Evolutionary conservation across 2,329 filamentous ascomycete species (phyloP), one percentile per base, ranked within the genome.

Genomic region (Trichophyton benhamiae): DNA sequence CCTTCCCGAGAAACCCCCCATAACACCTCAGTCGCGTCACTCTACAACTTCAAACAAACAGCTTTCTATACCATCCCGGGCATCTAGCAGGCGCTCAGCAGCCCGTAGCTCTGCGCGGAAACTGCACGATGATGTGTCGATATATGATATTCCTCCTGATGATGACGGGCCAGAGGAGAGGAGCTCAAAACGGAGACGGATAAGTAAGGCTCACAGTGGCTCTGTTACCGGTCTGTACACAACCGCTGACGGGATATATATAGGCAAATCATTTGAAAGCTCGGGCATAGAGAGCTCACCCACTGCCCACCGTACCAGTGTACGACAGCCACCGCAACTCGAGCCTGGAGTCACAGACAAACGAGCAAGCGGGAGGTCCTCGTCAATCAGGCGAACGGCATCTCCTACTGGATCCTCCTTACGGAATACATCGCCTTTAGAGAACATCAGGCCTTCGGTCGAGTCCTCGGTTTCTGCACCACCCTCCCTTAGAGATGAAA

Each of bases 101-200:
- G 57, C 57, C n/a, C 63, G 66, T 48, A 55, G 62, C n/a, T 65
- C 68, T 8, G 68, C 71, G 15, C 65, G 65, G 25, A 68, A 72
- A 41, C 70, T 69, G 5, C 59, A 46, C n/a, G 48, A 46, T n/a
- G 48, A 46, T 7, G 20, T 9, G 15, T 74, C 73, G 15, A 67
- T 70, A 38, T 75, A 73, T 59, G 73, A 75, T 58, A 69, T 74
- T 60, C 71, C 72, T 1, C 65, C 66, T 3, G 72, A 76, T 22
- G 70, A 71, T 33, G 63, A 65, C 22, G 60, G 65, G 13, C 38
- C 38, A 25, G 27, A 30, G 9, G 67, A 70, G 27, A 65, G 67
- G 41, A 62, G 64, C 30, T n/a, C 59, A 3, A 66, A 66, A 30
- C 61, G 65, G 17, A 63, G 65, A 44, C 55, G 63, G 57, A 62